Evolutionary conservation across 2,329 filamentous ascomycete species (phyloP), one percentile per base, ranked within the genome.

Genomic region (Sporothrix euskadiensis): DNA sequence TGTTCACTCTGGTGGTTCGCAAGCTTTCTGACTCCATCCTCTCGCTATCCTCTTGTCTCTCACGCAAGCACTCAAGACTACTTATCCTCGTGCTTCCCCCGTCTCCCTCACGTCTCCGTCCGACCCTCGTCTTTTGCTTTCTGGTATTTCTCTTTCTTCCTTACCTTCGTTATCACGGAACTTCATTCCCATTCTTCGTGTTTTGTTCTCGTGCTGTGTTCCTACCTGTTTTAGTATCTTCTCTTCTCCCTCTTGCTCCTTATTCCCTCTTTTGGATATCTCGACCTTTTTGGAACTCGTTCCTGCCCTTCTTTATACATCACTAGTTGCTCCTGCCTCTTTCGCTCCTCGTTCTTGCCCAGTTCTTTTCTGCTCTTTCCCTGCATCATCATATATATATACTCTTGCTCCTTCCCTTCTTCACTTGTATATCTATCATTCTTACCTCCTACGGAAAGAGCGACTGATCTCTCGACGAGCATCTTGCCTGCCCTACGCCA

Each of bases 81-180:
- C 85, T 85, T 87, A 86, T 87, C 80, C 77, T 77, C 78, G 74
- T 77, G 78, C 77, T 76, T 76, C 79, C 79, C 84, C 83, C 79
- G 44, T 71, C 49, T 41, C 26, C 22, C 39, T 30, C 32, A 30
- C 26, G 12, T 32, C 59, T 71, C 70, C 35, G 22, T 83, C 83
- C 80, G 79, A 83, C 83, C 79, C 78, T 76, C 79, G 81, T 79
- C 78, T 79, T 81, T 80, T 77, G 75, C 77, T 79, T 81, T 78
- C 79, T 80, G 52, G 39, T 80, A 44, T 73, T 74, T 41, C 47
- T 41, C n/a, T 35, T 49, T 39, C 26, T 59, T 61, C 59, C 39
- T 68, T 22, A 65, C 61, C 71, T 73, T 73, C 72, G 49, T 82
- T 81, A 76, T 78, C 78, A 84, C 82, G 83, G 86, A 85, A 83